phyloP scores from a whole-genome alignment of 2,329 filamentous ascomycete species.

The Mycosphaerella arachidis region DNA sequence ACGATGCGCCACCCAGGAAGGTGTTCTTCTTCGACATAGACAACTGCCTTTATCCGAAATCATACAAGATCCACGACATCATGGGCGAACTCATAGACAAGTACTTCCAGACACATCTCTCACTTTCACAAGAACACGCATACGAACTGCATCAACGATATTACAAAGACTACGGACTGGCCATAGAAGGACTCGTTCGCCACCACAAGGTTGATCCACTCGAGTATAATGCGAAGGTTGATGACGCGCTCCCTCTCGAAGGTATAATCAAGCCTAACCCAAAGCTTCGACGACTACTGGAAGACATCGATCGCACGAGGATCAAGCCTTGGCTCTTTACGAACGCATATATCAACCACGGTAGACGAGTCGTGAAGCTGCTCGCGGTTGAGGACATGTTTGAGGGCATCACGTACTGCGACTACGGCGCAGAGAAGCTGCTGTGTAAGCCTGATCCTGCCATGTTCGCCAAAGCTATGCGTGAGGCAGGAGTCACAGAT shows the following conservation, averaged over 20 bases:
- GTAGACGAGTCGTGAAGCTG: constrained; percentile 72
- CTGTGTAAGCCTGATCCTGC: constrained; percentile 80
- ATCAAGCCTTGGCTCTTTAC: constrained; percentile 92
- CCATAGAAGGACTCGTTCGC: constrained; percentile 87
- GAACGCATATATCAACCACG: constrained; percentile 91
- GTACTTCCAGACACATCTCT: constrained; percentile 65
- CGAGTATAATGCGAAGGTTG: constrained; percentile 90
- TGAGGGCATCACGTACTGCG: constrained; percentile 91
- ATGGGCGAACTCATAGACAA: constrained; percentile 79
- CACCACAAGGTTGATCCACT: constrained; percentile 94
- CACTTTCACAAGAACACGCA: constrained; percentile 72
- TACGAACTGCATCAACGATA: constrained; percentile 81
- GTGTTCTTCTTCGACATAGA: constrained; percentile 89
- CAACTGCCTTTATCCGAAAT: constrained; percentile 88
- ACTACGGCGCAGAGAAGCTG: constrained; percentile 70
- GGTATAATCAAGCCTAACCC: constrained; percentile 74
- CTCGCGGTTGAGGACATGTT: constrained; percentile 83
- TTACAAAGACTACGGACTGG: constrained; percentile 94
- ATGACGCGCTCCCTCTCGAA: constrained; percentile 88
- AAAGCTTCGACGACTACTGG: constrained; percentile 67
- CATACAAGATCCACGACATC: constrained; percentile 73
- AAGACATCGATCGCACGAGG: constrained; percentile 76
- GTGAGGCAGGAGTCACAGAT: constrained; percentile 66
- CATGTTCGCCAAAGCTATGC: constrained; percentile 88
- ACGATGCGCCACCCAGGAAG: constrained; percentile 28